A percentile compares a stretch with the other conserved stretches of the same genome.
These are phyloP conservation scores for Rhododendron vialii DNA, from an alignment of 148 eudicot genomes.

Conservation along the genomic window DNA sequence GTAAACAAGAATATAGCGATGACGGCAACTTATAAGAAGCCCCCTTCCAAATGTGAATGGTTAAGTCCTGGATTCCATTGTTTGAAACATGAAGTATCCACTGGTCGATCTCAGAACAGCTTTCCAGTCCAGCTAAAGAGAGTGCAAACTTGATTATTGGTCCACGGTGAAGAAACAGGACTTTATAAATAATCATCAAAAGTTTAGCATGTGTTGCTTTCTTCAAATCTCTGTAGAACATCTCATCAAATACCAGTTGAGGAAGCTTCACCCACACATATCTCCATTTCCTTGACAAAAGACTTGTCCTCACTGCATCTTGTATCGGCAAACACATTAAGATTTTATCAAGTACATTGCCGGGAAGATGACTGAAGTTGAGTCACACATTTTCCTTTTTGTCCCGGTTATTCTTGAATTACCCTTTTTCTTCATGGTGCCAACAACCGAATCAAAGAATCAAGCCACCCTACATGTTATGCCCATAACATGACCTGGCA, in stretches of 20 bases:
- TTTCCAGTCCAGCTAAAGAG: neutral
- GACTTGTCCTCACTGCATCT: conserved; percentile 20
- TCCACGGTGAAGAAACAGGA: neutral
- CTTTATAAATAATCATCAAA: neutral
- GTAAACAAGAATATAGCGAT: neutral
- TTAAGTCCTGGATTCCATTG: neutral
- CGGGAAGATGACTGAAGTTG: neutral
- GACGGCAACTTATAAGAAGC: neutral
- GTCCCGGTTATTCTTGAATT: neutral
- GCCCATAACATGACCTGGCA: neutral
- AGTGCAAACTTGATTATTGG: neutral
- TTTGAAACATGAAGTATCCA: neutral
- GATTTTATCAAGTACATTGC: neutral
- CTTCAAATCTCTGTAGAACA: neutral
- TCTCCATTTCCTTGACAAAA: conserved; percentile 7
- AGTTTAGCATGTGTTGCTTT: neutral
- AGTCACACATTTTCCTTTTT: neutral
- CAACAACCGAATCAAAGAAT: neutral
- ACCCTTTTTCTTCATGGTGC: no score
- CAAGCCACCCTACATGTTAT: neutral
- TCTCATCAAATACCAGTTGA: conserved; percentile 10
- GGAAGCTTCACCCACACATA: conserved; percentile 15
- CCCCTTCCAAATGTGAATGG: neutral
- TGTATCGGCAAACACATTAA: neutral
- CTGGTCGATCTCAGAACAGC: neutral